Evolutionary conservation across 2,329 filamentous ascomycete genomes (phyloP), one percentile per base, ranked within the genome.

Genomic region (Didymellaceae sp.): DNA sequence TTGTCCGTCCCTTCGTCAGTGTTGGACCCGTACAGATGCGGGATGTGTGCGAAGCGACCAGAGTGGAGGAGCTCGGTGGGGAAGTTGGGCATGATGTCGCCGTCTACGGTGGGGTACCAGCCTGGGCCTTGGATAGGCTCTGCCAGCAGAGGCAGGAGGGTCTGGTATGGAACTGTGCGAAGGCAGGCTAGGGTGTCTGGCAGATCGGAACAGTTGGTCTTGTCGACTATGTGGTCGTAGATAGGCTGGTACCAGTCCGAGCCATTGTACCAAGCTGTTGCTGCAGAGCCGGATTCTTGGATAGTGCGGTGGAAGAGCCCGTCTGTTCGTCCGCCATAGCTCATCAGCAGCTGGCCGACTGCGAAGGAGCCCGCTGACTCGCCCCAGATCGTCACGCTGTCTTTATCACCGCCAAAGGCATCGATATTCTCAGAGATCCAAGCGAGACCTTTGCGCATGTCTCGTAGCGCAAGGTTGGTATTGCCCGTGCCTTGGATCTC

Each of bases 1-100:
- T 86, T 87, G 8, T 77, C 75, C 1, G 81, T 82, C 2, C 85
- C 87, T 69, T 90, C 87, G 59, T 89, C 86, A 0, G 80, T 80
- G 67, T 88, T 89, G 20, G 79, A 80, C 6, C 87, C 86, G 45
- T 82, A 77, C 3, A 90, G 74, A 45, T 88, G 79, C 0, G 86
- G 84, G 1, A 89, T 80, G 47, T 83, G 79, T 44, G 86, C 81
- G 57, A 89, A 88, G 20, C 78, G 78, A 34, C 85, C 85, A 2
- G 77, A 69, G 4, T 75, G 71, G 1, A 89, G 73, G 51, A 86
- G 81, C 6, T 79, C 68, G 7, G 80, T 82, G 4, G 79, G 79
- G 58, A 78, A 82, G 5, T 77, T 76, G 6, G 74, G 74, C 3
- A 87, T 74, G 31, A 86, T 77, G 62, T 85, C 82, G 1, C 82